Conservation (phyloP, 192 early-diverging fungal genomes). For the Backusella liffmaniae region DNA sequence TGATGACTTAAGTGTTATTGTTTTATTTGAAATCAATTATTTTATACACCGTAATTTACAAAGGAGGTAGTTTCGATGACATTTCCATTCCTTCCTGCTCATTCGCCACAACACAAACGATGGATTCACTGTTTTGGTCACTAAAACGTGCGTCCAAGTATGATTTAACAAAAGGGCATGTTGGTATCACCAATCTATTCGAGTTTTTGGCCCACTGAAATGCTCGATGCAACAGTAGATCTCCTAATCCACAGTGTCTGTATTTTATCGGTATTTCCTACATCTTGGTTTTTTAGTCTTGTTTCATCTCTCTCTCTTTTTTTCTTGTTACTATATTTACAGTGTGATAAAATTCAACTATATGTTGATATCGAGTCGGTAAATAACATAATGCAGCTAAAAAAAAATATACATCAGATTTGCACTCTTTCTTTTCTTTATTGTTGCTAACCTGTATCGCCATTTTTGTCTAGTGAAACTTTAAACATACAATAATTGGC, state of each 20-base stretch:
- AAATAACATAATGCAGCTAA: constrained; percentile 19
- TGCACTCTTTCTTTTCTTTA: not conserved
- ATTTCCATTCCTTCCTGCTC: constrained; percentile 18
- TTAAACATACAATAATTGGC: constrained; percentile 22
- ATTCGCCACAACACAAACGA: not conserved
- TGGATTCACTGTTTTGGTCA: not conserved
- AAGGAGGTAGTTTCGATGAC: not conserved
- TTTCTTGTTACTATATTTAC: not conserved
- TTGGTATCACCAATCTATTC: constrained; percentile 21
- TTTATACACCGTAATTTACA: not conserved
- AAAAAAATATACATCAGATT: not conserved
- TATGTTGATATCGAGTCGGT: not conserved
- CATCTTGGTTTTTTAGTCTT: not conserved
- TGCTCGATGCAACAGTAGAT: constrained; percentile 8
- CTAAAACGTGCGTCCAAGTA: constrained; percentile 19
- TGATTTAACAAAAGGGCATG: constrained; percentile 23
- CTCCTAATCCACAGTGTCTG: constrained; percentile 21
- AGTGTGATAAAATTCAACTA: constrained; percentile 14
- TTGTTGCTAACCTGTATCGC: constrained; percentile 7
- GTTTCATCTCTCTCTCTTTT: not conserved
- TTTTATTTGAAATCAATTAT: not conserved
- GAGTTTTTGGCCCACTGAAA: constrained; percentile 19
- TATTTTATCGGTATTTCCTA: constrained; percentile 27
- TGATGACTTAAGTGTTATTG: too few relatives aligned
- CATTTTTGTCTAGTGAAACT: constrained; percentile 10